Percentiles rank a stretch among this genome's conserved stretches.
These are phyloP conservation scores for Bacterosira constricta DNA, from an alignment of 108 stramenopile species.

Conservation along the genomic window DNA sequence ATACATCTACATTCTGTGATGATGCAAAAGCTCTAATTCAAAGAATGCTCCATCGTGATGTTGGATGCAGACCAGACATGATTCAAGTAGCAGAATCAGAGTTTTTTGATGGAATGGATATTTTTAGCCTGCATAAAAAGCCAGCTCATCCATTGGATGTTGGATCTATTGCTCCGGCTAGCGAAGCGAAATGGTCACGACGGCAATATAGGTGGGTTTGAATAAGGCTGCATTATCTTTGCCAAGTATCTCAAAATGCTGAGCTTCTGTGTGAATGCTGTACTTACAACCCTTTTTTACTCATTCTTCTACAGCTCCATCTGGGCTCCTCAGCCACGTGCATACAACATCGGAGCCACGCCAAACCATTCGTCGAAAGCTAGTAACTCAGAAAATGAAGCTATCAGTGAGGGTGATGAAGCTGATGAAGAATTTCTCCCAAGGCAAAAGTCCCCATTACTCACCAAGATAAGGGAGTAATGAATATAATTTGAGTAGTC, in stretches of 20 bases:
- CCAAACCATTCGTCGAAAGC: neutral
- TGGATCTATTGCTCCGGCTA: constrained; percentile 64
- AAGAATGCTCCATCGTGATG: constrained; percentile 48
- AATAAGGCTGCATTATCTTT: neutral
- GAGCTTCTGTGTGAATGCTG: neutral
- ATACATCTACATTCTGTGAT: constrained; percentile 29
- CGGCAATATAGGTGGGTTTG: constrained; percentile 57
- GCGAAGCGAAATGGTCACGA: constrained; percentile 82
- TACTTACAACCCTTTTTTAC: neutral
- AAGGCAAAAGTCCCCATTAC: constrained; percentile 21
- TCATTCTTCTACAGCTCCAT: constrained; percentile 57
- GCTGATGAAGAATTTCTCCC: constrained; percentile 23
- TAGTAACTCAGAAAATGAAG: neutral
- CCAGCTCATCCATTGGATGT: constrained; percentile 66
- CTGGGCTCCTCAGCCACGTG: constrained; percentile 86
- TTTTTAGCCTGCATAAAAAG: constrained; percentile 60
- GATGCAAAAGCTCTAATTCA: constrained; percentile 59
- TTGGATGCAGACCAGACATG: constrained; percentile 62
- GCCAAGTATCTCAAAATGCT: no score
- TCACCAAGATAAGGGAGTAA: constrained; percentile 28
- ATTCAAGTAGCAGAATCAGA: constrained; percentile 46
- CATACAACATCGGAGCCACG: constrained; percentile 54
- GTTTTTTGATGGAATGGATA: constrained; percentile 70
- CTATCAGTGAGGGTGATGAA: constrained; percentile 69
- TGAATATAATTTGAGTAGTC: no score